Conservation (phyloP, 768 basidiomycete genomes). For the Pilatotrama ljubarskyi region DNA sequence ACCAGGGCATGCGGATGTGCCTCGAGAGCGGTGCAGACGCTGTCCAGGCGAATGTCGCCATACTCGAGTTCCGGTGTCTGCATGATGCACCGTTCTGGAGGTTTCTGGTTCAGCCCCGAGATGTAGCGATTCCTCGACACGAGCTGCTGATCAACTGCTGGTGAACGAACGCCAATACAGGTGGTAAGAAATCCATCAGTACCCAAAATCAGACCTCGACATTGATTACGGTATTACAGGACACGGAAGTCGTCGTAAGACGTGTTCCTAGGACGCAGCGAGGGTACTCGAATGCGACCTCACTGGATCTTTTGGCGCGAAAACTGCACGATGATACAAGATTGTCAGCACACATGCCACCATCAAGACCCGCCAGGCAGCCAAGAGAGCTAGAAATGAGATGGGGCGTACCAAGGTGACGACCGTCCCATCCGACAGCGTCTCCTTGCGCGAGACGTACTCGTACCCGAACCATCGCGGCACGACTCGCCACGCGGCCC, state of each 20-base stretch:
- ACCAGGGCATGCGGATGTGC: background rate
- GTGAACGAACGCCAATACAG: no score
- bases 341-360: background rate
- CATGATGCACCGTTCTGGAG: background rate
- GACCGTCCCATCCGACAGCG: conserved; percentile 52
- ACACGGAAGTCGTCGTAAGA: background rate
- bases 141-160: no score
- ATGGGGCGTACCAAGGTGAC: conserved; percentile 45
- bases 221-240: background rate
- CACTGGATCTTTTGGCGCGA: conserved; percentile 18
- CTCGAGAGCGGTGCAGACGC: background rate
- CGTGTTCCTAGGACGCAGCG: no score
- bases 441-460: conserved; percentile 50
- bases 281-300: background rate
- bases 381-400: background rate
- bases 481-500: conserved; percentile 55
- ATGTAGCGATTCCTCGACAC: no score
- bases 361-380: background rate
- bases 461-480: conserved; percentile 50
- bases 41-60: background rate
- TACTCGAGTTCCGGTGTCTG: background rate
- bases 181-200: no score
- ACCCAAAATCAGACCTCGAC: no score
- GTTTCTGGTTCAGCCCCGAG: no score
- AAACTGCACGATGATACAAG: conserved; percentile 5